Evolutionary conservation across 2,329 filamentous ascomycete species (phyloP), one percentile per base, ranked within the genome.

Genomic region (Xylariaceae sp.): DNA sequence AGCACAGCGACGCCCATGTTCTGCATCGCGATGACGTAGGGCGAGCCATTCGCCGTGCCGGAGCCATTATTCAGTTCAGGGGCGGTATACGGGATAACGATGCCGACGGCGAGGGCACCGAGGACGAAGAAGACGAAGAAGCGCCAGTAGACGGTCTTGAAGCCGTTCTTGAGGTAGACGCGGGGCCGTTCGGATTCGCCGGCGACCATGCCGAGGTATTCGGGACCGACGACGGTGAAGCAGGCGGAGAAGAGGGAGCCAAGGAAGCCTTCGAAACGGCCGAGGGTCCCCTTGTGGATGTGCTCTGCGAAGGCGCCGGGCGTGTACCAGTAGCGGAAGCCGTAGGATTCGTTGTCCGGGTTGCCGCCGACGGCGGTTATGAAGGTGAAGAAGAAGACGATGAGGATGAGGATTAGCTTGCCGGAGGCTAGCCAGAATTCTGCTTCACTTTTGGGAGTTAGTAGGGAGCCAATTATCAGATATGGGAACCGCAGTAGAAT

Each of bases 361-460:
- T 92, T 92, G 35, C 88, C 89, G 42, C 89, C 89, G 6, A 90
- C 77, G 87, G 92, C 91, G 53, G 85, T 86, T 66, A 93, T 80
- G 69, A 93, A 88, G n/a, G 89, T 92, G 73, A 88, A 92, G 68
- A 79, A 74, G 71, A 90, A 87, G 56, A 90, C 77, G 10, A 85
- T 83, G 61, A 86, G 76, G 65, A 88, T 88, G 51, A 89, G 77
- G 18, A 89, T 71, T 39, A 89, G 78, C 71, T 89, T 89, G 63
- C 85, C 84, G 45, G 74, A 75, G 2, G 82, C 81, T 2, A 86
- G 75, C 81, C 81, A 86, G 67, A 92, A 92, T 68, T 92, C 89
- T 9, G 86, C 82, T 70, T 89, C 86, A 63, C 87, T 87, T 66
- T 51, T 50, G 5, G 18, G 47, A 85, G 89, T 74, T 76, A 84